Conservation (phyloP, 1,284 basidiomycete genomes). For the Pterulicium gracile region DNA sequence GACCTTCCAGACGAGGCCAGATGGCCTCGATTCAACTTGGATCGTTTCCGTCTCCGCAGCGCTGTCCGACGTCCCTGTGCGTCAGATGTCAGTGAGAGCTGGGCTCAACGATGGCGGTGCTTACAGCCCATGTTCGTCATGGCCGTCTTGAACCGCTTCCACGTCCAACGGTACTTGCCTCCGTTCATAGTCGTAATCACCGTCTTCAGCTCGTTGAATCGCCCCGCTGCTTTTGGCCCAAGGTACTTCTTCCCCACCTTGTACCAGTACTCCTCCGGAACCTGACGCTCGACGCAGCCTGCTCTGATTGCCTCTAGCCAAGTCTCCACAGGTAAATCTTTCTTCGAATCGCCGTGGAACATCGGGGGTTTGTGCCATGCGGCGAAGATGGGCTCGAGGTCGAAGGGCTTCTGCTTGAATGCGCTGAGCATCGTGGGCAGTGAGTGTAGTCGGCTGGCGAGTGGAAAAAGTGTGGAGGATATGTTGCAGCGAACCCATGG, state of each 20-base stretch:
- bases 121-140: conserved; percentile 71
- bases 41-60: conserved; percentile 42
- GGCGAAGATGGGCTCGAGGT: neutral
- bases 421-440: neutral
- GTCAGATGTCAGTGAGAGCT: conserved; percentile 6
- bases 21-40: conserved; percentile 44
- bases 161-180: conserved; percentile 65
- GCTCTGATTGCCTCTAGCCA: conserved; percentile 61
- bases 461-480: no score
- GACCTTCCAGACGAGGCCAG: conserved; percentile 48
- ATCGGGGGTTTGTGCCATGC: neutral
- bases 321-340: conserved; percentile 53
- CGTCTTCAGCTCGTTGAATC: conserved; percentile 56
- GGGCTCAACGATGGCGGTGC: conserved; percentile 18
- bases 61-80: conserved; percentile 55
- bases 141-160: conserved; percentile 68
- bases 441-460: neutral
- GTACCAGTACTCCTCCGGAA: conserved; percentile 70
- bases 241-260: conserved; percentile 66
- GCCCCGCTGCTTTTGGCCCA: conserved; percentile 42
- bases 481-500: no score
- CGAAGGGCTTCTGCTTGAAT: neutral
- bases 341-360: conserved; percentile 43
- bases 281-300: conserved; percentile 52
- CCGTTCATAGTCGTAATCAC: conserved; percentile 65